phyloP scores from a whole-genome alignment of 306 rosid species.

The Acmispon strigosus region DNA sequence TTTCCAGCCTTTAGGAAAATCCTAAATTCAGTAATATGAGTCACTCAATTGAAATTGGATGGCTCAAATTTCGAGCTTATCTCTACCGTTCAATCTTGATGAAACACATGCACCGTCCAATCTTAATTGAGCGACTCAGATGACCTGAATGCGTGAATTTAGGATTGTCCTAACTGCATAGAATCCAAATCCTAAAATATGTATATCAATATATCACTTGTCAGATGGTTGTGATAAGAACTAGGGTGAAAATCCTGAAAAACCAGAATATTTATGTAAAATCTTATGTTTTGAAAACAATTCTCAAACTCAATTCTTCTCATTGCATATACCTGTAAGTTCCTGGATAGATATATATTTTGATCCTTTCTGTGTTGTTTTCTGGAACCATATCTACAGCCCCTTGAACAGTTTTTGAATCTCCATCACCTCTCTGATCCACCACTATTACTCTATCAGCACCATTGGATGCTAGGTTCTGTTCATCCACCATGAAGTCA shows the following conservation, averaged over 20 bases:
- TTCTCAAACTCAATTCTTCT: neutral
- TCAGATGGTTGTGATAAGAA: neutral
- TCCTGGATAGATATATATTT: conserved; percentile 59
- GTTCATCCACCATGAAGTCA: conserved; percentile 43
- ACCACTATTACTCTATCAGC: conserved; percentile 44
- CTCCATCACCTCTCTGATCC: conserved; percentile 45
- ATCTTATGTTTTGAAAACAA: neutral
- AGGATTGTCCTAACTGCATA: no score
- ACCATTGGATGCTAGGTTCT: neutral
- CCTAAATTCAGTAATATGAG: no score
- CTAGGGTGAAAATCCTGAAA: neutral
- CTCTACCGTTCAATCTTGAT: no score
- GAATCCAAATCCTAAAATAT: no score
- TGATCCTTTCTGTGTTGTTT: conserved; percentile 38
- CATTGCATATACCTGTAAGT: conserved; percentile 44
- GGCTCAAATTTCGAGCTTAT: no score
- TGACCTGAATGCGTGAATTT: no score
- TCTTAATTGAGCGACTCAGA: no score
- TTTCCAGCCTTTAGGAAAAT: no score
- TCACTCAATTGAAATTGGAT: no score
- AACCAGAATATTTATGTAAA: neutral
- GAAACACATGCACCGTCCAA: no score
- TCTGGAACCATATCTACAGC: conserved; percentile 61
- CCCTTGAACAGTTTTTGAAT: conserved; percentile 66
- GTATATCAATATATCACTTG: no score